phyloP scores from a whole-genome alignment of 768 basidiomycete species.

The Trametes gibbosa region DNA sequence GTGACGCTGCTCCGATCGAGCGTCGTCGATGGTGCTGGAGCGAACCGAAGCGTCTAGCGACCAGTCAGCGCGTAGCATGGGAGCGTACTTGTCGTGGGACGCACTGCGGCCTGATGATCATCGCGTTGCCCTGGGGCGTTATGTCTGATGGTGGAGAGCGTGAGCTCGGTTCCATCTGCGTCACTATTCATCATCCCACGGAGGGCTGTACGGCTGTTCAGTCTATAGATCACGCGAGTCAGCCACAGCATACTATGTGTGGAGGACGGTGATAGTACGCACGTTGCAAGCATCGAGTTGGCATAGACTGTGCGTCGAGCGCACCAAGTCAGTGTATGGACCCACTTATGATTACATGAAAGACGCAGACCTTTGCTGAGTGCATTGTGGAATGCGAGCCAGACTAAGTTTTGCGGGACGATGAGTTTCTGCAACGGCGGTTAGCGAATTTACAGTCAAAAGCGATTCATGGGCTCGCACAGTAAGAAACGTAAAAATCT shows the following conservation, averaged over 20 bases:
- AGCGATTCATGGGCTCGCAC: background rate
- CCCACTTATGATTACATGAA: background rate
- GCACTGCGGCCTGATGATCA: background rate
- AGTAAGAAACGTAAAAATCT: background rate
- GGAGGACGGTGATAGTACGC: background rate
- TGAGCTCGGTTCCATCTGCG: background rate
- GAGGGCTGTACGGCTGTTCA: conserved; percentile 3
- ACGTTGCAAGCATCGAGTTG: conserved; percentile 15
- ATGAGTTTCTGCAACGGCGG: background rate
- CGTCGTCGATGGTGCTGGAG: background rate
- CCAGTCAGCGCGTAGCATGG: background rate
- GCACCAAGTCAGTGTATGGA: background rate
- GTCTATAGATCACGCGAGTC: background rate
- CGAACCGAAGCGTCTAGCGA: background rate
- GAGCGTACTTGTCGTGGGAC: background rate
- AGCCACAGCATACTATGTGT: no score
- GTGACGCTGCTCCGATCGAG: background rate
- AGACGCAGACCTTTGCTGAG: background rate
- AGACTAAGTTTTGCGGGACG: conserved; percentile 3
- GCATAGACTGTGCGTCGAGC: background rate
- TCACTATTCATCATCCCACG: background rate
- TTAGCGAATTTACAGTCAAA: background rate
- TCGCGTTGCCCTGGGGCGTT: background rate
- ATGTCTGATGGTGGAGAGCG: background rate
- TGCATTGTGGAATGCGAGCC: conserved; percentile 8